Percentiles rank a stretch among this genome's conserved stretches.
Conservation (phyloP, 441 rosid species). For the Populus hybrid region DNA sequence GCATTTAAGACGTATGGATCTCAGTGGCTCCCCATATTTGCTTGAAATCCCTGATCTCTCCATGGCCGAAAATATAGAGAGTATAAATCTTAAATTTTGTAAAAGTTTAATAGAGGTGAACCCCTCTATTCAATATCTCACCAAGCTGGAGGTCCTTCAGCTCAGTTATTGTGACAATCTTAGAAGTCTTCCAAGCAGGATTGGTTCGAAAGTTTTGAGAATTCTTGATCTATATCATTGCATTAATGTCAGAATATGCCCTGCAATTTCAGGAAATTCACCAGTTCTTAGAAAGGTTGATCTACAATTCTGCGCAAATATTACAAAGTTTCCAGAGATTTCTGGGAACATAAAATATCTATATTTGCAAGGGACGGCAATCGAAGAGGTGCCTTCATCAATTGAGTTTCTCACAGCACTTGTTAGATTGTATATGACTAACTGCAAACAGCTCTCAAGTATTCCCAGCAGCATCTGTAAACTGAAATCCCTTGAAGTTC, state of each 20-base stretch:
- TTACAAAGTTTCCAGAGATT: not conserved
- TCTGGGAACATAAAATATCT: not conserved
- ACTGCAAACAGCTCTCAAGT: slow-evolving; percentile 9
- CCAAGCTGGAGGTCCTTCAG: not conserved
- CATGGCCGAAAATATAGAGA: slow-evolving; percentile 1
- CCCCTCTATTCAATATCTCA: slow-evolving; percentile 3
- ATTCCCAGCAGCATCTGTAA: slow-evolving; percentile 13
- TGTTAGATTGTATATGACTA: not conserved
- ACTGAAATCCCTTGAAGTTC: slow-evolving; percentile 20
- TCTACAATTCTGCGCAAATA: not conserved
- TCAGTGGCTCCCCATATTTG: not conserved
- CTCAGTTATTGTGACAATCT: not conserved
- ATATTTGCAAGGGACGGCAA: slow-evolving; percentile 11
- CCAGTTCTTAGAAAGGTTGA: not conserved
- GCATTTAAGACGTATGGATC: not conserved
- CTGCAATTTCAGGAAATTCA: not conserved
- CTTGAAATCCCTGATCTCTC: not conserved
- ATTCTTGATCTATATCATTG: not conserved
- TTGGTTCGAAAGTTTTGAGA: not conserved
- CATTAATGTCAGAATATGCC: not conserved
- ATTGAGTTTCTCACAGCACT: slow-evolving; percentile 11
- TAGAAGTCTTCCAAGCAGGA: not conserved
- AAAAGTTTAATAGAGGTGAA: not conserved
- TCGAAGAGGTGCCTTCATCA: slow-evolving; percentile 9
- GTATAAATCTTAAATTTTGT: not conserved